Evolutionary conservation across 1,139 yeast genomes (phyloP), one percentile per base, ranked within the genome.

Genomic region (Geotrichum siamense): DNA sequence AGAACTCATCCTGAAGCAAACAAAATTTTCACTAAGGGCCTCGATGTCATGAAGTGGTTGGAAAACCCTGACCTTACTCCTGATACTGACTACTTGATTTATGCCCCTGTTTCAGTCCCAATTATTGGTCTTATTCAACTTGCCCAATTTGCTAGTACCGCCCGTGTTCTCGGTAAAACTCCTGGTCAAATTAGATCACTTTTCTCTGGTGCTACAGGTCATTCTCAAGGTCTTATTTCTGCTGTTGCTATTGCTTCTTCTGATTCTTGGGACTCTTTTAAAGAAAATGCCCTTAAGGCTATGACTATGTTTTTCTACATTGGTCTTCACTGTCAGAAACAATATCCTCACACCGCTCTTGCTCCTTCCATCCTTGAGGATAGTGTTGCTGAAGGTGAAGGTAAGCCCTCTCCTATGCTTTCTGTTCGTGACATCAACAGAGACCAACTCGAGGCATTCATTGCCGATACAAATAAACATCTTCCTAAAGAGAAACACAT

Each of bases 351-450:
- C 62, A 91, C 97, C 42, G 83, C 95, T 31, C 74, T 91, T 62
- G 89, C 98, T 40, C 98, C 98, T 52, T 78, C 94, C 26, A 83
- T 86, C 69, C 77, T 89, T 56, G 89, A 86, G 65, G 98, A 91
- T 67, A 83, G 95, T 30, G 78, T 84, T 61, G 93, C 85, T 59
- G 82, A 87, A 61, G 93, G 91, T 57, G 99, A 91, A 71, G 98
- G 99, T 55, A 75, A 79, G 60, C 98, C 98, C 53, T 82, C 94
- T 53, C 98, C 98, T 53, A 91, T 91, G 99, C 76, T 91, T 63
- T 82, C 96, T 12, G 77, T 91, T 51, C 79, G 96, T 65, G 96
- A 89, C 63, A 75, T 91, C 60, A 74, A 94, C 27, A 71, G 74
- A 55, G 78, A 76, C 34, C 89, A 85, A 67, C 93, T 91, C 48